Base-by-base conservation (phyloP, 2,329 filamentous ascomycete genomes). In the Metarhizium guizhouense region DNA sequence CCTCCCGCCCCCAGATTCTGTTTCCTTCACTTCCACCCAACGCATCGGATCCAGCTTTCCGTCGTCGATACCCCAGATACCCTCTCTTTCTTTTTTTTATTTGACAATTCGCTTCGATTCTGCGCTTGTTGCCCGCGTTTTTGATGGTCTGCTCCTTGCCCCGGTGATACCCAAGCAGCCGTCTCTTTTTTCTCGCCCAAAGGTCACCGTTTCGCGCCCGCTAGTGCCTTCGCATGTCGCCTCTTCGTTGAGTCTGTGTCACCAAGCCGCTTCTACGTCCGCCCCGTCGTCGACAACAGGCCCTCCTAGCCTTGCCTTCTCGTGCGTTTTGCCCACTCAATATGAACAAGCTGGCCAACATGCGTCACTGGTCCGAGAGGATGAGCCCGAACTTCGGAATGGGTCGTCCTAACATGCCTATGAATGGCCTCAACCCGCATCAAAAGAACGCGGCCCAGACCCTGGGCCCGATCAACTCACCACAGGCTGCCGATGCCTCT, bases 261-360 rank as follows among this genome's bases (percentile, higher is more conserved):
- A 43, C 16, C 49, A 14, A 20, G 14, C 32, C 49, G 29, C 49
- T 51, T 42, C 50, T 32, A 48, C 34, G 34, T 32, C n/a, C 48
- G 43, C 50, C 43, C 36, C 47, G 29, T 20, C 56, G 54, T 59
- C 57, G 56, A 51, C 47, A 56, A 32, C 16, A 43, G 29, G 49
- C 2, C 11, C 5, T 34, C 38, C 18, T n/a, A 42, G 16, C 10
- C 20, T 48, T 29, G 34, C 20, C 11, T 47, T 47, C 2, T 3
- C n/a, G 20, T 32, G 18, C n/a, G 13, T 45, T 49, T 7, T 34
- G 32, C 54, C 56, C 56, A 53, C 61, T 60, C 78, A 84, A 66
- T 68, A 86, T 86, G 83, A 86, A 86, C 75, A 86, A 86, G 74
- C 72, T 86, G 72, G 81, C 82, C 71, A 85, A 84, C 68, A 85